Evolutionary conservation across 2,329 filamentous ascomycete genomes (phyloP).

Genomic region (Colletotrichum sp.): DNA sequence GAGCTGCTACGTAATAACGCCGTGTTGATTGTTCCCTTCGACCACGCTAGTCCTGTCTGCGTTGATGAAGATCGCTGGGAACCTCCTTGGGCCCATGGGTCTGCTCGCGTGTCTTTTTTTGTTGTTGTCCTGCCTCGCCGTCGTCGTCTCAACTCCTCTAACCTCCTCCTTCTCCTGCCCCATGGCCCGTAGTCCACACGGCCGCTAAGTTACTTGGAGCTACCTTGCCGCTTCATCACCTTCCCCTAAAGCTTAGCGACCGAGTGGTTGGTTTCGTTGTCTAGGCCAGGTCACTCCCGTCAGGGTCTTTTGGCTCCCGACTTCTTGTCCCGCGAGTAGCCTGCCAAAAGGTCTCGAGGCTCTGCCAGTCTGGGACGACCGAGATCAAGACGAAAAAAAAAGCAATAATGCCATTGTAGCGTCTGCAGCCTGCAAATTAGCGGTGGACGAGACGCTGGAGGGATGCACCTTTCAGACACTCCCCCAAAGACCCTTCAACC

Average conservation of each 20-base stretch:
- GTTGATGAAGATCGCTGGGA: conserved; percentile 13
- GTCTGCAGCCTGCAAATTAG: conserved; percentile 7
- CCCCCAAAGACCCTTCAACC: neutral
- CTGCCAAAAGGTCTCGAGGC: neutral
- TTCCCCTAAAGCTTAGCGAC: conserved; percentile 1
- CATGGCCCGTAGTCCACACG: neutral
- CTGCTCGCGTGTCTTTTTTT: conserved; percentile 8
- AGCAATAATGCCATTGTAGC: neutral
- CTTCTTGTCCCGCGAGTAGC: neutral
- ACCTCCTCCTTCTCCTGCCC: neutral
- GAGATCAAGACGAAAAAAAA: neutral
- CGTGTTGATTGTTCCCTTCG: neutral
- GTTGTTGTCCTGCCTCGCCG: neutral
- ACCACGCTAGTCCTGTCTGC: neutral
- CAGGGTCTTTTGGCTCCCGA: neutral
- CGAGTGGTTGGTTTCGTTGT: neutral
- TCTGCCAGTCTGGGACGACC: neutral
- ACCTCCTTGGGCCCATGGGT: neutral
- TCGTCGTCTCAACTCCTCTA: neutral
- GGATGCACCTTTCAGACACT: conserved; percentile 5
- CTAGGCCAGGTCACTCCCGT: neutral
- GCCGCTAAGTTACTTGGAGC: neutral
- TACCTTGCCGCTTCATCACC: neutral
- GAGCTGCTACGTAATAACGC: conserved; percentile 13
- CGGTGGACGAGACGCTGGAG: neutral